Evolutionary conservation across 2,329 filamentous ascomycete genomes (phyloP), one percentile per base, ranked within the genome.

Genomic region (Penicillium fuscoglaucum): DNA sequence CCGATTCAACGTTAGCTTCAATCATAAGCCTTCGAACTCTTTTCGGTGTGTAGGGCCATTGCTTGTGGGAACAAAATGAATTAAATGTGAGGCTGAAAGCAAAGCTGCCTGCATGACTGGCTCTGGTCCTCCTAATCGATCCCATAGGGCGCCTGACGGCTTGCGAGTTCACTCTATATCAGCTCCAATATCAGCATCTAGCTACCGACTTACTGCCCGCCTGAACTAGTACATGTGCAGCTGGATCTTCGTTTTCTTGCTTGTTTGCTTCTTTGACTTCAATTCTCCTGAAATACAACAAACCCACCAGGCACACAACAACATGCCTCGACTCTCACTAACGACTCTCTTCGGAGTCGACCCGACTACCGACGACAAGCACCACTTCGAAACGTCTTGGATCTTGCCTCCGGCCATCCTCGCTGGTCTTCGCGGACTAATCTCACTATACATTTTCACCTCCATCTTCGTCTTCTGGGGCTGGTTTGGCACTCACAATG

Each of bases 361-460:
- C 62, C 68, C 72, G 6, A 69, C 67, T 17, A 76, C 41, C 59
- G 80, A 82, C 67, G 69, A 73, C 29, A 74, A 83, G 43, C 82
- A 88, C 74, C 85, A 88, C 58, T 92, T 90, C 76, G 85, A 87
- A 73, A 95, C 90, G 17, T 96, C 90, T 15, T 96, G 90, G 90
- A 74, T 93, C 9, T 75, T 96, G n/a, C 75, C 85, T 26, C 89
- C 90, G 0, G 82, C 82, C 67, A 67, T 82, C 1, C 80, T 93
- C 48, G 87, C 85, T 64, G 76, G 72, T 52, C 70, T 83, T 87
- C 61, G 82, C 83, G 49, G 59, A 79, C 41, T 79, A 17, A 63
- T 70, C 41, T 57, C 69, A 7, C 52, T 73, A 43, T 96, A 93
- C 77, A 83, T 85, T 62, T 89, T 95, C 74, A 76, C 81, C 26